These are phyloP conservation scores for Penstemon eatonii DNA, from an alignment of 257 asterid genomes.

Conservation along the genomic window DNA sequence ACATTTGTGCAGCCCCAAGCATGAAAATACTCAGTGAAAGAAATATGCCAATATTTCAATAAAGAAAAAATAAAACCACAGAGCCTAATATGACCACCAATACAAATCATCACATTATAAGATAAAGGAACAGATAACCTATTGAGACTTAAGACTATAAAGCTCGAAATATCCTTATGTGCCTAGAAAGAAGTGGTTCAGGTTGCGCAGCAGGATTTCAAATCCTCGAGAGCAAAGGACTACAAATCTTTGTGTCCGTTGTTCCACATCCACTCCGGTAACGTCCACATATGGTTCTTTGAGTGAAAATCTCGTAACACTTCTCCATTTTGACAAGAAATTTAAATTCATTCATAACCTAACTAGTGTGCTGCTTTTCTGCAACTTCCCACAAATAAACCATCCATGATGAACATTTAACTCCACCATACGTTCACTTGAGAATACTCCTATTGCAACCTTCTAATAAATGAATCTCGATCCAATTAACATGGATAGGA, in stretches of 20 bases:
- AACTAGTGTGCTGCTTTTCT: not conserved
- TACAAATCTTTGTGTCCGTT: not conserved
- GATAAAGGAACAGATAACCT: slow-evolving; percentile 1
- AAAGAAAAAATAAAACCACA: not conserved
- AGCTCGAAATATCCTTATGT: not conserved
- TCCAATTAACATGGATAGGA: not conserved
- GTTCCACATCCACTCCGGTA: too few relatives aligned
- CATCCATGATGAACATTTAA: not conserved
- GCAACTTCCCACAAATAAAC: slow-evolving; percentile 5
- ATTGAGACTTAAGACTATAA: not conserved
- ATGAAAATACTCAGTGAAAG: not conserved
- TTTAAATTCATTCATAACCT: too few relatives aligned
- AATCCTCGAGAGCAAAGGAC: not conserved
- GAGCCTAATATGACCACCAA: not conserved
- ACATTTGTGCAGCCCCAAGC: slow-evolving; percentile 23
- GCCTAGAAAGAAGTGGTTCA: not conserved
- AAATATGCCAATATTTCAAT: not conserved
- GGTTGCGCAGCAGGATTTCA: not conserved
- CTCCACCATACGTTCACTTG: not conserved
- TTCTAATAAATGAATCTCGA: not conserved
- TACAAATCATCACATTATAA: not conserved
- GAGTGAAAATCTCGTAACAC: too few relatives aligned
- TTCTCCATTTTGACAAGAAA: too few relatives aligned
- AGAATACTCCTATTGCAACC: not conserved
- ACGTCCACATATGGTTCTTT: too few relatives aligned